Percentiles rank a stretch among this genome's conserved stretches.
phyloP scores from a whole-genome alignment of 805 yeast species.

The Wickerhamiella occidentalis region DNA sequence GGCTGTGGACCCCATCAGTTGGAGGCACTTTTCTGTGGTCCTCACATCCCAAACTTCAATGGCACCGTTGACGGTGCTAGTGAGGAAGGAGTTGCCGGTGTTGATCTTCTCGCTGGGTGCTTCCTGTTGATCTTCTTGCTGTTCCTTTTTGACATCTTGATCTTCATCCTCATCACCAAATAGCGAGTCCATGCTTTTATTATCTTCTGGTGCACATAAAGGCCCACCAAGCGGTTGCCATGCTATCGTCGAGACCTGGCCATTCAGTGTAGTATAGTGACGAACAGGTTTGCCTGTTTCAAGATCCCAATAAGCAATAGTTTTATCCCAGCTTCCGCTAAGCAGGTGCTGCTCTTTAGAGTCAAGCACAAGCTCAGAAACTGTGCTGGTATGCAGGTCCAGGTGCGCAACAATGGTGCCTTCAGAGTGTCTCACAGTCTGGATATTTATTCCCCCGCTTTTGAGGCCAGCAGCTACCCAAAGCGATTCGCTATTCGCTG shows the following conservation, averaged over 20 bases:
- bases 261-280: conserved; percentile 45
- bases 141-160: background rate
- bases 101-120: conserved; percentile 18
- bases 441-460: conserved; percentile 73
- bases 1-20: conserved; percentile 46
- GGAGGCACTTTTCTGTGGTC: conserved; percentile 32
- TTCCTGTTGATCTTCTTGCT: conserved; percentile 15
- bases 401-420: conserved; percentile 73
- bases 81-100: conserved; percentile 40
- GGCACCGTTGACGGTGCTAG: conserved; percentile 75
- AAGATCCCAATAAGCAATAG: conserved; percentile 73
- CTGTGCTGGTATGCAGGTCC: conserved; percentile 56
- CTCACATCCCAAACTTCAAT: conserved; percentile 76
- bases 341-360: conserved; percentile 49
- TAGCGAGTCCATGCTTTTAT: conserved; percentile 36
- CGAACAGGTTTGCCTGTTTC: conserved; percentile 48
- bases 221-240: conserved; percentile 33
- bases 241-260: conserved; percentile 69
- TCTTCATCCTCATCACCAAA: conserved; percentile 42
- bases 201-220: conserved; percentile 15
- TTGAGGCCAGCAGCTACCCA: conserved; percentile 76
- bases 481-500: conserved; percentile 65
- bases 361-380: conserved; percentile 58
- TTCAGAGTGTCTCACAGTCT: conserved; percentile 70
- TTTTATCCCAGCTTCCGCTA: conserved; percentile 87